A percentile compares a stretch with the other conserved stretches of the same genome.
phyloP scores from a whole-genome alignment of 164 flowering plant species.

The Vitis riparia region DNA sequence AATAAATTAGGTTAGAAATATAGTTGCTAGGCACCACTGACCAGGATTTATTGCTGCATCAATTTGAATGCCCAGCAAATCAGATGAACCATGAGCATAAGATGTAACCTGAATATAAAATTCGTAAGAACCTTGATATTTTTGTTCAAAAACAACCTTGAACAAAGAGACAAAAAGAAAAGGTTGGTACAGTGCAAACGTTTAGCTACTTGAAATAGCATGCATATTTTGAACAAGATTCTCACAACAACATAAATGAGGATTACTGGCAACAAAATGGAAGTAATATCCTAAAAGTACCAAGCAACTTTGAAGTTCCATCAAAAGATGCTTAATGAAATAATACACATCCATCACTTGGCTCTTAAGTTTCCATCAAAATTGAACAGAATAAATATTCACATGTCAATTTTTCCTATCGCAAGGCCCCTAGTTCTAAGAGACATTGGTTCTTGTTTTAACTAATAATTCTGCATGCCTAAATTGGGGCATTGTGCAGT shows the following conservation, averaged over 20 bases:
- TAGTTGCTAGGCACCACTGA: conserved; percentile 26
- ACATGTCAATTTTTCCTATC: no score
- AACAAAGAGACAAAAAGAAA: neutral
- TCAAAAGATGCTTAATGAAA: no score
- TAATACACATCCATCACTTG: no score
- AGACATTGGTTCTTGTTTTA: no score
- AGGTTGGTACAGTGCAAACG: no score
- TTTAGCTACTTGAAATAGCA: neutral
- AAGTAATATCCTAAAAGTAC: no score
- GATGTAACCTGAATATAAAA: conserved; percentile 75
- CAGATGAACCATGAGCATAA: conserved; percentile 94
- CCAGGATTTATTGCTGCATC: conserved; percentile 99
- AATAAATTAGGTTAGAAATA: neutral
- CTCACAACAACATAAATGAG: no score
- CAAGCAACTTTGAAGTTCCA: no score
- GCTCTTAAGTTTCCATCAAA: no score
- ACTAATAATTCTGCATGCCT: neutral
- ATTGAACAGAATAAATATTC: no score
- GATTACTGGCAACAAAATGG: no score
- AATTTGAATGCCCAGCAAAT: conserved; percentile 95
- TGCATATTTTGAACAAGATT: neutral
- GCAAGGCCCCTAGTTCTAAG: no score
- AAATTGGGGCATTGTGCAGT: neutral
- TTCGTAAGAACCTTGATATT: conserved; percentile 1
- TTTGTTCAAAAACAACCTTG: neutral